Base-by-base conservation (phyloP, 192 early-diverging fungal genomes). In the Backusella circina region DNA sequence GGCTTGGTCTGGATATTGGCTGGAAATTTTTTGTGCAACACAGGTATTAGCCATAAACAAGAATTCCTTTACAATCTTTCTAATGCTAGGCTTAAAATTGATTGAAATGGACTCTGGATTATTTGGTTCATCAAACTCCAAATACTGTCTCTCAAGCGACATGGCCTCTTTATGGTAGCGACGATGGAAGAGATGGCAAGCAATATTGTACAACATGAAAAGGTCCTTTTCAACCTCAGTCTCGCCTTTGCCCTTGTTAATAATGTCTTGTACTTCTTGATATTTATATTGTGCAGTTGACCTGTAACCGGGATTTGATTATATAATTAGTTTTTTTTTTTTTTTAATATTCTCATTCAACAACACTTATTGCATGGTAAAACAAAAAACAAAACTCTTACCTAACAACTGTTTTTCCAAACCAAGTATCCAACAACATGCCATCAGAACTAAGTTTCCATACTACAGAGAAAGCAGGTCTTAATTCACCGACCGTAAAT, bases 361-460 rank as follows among this genome's bases (percentile, higher is more conserved):
- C 37, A 38, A 38, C 5, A 18, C 16, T 39, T 13, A 12, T 28
- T 28, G 26, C 21, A 61, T 23, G 21, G 9, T 5, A 47, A n/a
- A n/a, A 85, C 84, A 23, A 79, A 82, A 9, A 86, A 86, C 74
- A 87, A 86, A 28, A 68, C 26, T 28, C 32, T 75, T 74, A 77
- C 75, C 36, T 67, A 12, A 78, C 65, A 71, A 79, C 39, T 12
- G 77, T 74, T 64, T 80, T 98, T 64, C 93, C 91, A 84, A 92
- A 98, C 44, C 86, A 82, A 15, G 91, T 94, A 54, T 90, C 86
- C 30, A 96, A 81, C 65, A 97, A 83, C 71, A 94, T 88, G 0
- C 95, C 98, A 10, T 96, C 91, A 3, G 88, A 81, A 30, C 88
- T 95, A 72, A 99, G 88, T 83, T 99, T 98, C 98, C 98, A 99